Evolutionary conservation across 345 rosid genomes (phyloP), one percentile per base, ranked within the genome.

Genomic region (Brassica carinata): DNA sequence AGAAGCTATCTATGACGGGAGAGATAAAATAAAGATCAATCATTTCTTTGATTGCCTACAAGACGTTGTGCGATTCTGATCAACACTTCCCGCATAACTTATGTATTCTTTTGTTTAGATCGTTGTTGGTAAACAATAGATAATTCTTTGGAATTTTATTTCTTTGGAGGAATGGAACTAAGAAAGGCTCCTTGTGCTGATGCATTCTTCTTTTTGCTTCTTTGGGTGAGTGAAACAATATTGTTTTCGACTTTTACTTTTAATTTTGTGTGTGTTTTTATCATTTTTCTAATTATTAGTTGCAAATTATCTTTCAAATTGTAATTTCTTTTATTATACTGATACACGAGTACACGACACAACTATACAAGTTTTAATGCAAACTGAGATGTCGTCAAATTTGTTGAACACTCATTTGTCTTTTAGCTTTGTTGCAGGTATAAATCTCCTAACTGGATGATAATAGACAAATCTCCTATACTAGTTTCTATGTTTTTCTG

Each of bases 41-140:
- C 95, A 92, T 85, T 96, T 96, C 77, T 89, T 84, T 4, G 95
- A 90, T 75, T 90, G 98, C 81, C 91, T 92, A 33, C 91, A 88
- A 84, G 98, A 96, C 59, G 80, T 92, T 0, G 86, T 89, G 9
- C 87, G 96, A 58, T 88, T 66, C 83, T 90, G 79, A 3, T 3
- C 26, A 55, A 70, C 73, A 57, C 17, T 19, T 27, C 62, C 19
- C 59, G 48, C 67, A 26, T 64, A 8, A 40, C 6, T 55, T 23
- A 1, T 23, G 26, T 59, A 3, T 59, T 19, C 64, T 59, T 14
- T 17, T 2, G 10, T 2, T 34, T 23, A 34, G 4, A 43, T 23
- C 26, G 58, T 18, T 51, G n/a, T 51, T n/a, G 58, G 26, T 23
- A 51, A 34, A 38, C 77, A 55, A 34, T 27, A 30, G 29, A 36